A percentile compares a stretch with the other conserved stretches of the same genome.
Evolutionary conservation across 805 yeast species (phyloP).

Genomic region (Clavispora santaluciae): DNA sequence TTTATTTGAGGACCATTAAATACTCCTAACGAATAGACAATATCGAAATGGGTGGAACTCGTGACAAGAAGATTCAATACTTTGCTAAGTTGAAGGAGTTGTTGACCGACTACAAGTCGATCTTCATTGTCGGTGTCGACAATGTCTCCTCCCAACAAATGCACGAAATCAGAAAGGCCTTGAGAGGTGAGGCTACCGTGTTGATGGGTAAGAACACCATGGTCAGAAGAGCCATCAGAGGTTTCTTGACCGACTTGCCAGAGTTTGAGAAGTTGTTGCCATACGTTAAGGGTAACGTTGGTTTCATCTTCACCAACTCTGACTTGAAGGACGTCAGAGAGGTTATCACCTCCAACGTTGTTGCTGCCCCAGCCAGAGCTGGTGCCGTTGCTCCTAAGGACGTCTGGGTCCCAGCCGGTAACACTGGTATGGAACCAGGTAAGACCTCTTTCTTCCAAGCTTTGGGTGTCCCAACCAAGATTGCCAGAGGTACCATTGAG

Average conservation of each 20-base stretch:
- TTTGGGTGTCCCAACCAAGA: slow-evolving; percentile 99
- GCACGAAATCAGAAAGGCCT: slow-evolving; percentile 98
- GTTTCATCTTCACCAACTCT: slow-evolving; percentile 98
- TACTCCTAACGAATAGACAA: slow-evolving; percentile 67
- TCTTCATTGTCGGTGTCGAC: slow-evolving; percentile 99
- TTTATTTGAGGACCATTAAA: slow-evolving; percentile 60
- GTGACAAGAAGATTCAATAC: slow-evolving; percentile 96
- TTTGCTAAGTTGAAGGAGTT: slow-evolving; percentile 92
- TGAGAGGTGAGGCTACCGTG: slow-evolving; percentile 92
- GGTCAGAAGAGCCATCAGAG: slow-evolving; percentile 99
- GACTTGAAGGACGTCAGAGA: slow-evolving; percentile 94
- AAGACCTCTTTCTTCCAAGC: slow-evolving; percentile 99
- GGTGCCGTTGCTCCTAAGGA: slow-evolving; percentile 99
- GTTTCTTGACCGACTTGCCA: slow-evolving; percentile 88
- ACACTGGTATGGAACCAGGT: slow-evolving; percentile 99
- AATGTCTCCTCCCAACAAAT: slow-evolving; percentile 99
- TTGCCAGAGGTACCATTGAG: slow-evolving; percentile 99
- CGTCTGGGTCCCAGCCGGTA: slow-evolving; percentile 97
- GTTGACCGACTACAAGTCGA: slow-evolving; percentile 94
- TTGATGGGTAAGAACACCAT: slow-evolving; percentile 99
- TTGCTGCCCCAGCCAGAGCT: slow-evolving; percentile 99
- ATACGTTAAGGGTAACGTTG: slow-evolving; percentile 95
- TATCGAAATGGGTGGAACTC: slow-evolving; percentile 99
- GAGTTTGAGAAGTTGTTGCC: slow-evolving; percentile 95
- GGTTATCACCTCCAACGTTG: slow-evolving; percentile 81